A percentile compares a stretch with the other conserved stretches of the same genome.
Conservation (phyloP, 2,329 filamentous ascomycete species). For the Fusarium sp. region DNA sequence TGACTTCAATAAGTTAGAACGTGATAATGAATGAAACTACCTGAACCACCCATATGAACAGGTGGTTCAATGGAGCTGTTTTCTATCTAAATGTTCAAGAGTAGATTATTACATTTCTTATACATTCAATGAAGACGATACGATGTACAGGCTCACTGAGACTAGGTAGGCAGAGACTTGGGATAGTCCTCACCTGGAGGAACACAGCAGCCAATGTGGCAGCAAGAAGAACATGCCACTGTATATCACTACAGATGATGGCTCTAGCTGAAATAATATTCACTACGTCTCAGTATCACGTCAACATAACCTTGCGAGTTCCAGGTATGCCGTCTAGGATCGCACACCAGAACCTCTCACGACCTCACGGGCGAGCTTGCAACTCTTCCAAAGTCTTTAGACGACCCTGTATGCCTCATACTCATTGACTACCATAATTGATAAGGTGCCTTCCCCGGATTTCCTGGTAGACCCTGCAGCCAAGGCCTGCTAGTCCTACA, state of each 20-base stretch:
- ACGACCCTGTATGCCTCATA: not conserved
- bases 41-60: not conserved
- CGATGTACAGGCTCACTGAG: too few relatives aligned
- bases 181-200: not conserved
- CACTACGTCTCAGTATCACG: not conserved
- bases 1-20: not conserved
- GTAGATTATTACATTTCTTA: not conserved
- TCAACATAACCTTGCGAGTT: not conserved
- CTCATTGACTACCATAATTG: not conserved
- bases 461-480: not conserved
- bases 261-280: not conserved
- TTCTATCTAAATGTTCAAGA: not conserved
- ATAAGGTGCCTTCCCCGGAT: not conserved
- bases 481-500: not conserved
- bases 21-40: not conserved
- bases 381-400: not conserved
- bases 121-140: not conserved
- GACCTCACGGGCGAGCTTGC: not conserved
- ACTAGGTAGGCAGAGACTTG: not conserved
- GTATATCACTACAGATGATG: not conserved
- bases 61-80: not conserved
- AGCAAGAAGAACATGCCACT: not conserved
- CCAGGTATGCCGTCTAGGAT: not conserved
- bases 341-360: not conserved
- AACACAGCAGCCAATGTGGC: not conserved